Evolutionary conservation across 306 rosid species (phyloP), one percentile per base, ranked within the genome.

Genomic region (Carpinus viminea): DNA sequence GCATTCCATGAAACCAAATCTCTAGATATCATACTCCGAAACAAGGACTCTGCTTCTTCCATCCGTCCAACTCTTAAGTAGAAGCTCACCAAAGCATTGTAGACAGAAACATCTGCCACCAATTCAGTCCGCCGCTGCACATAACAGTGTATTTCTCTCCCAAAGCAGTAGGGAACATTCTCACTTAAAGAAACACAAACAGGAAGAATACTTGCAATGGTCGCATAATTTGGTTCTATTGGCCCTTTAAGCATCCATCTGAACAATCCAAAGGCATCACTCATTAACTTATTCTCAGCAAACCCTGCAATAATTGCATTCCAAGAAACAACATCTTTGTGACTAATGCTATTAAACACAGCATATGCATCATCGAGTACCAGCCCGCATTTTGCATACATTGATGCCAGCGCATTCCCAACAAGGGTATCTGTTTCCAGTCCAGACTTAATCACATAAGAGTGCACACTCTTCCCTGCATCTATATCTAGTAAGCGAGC

Each of bases 1-100:
- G 95, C 84, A 86, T 94, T 94, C 98, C 97, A 92, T 65, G 98
- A 88, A 81, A 94, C 88, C 89, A 92, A 89, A 87, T 94, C 98
- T 77, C 88, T 91, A 76, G 83, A 83, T 78, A 76, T 84, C 95
- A 89, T 91, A 74, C 76, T 62, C 84, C 82, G 65, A 79, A 94
- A 92, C 84, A 92, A 73, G 48, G 71, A 85, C 65, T 89, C 91
- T 1, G 97, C 97, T 80, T 86, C 82, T 81, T 74, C 80, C 48
- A 77, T 78, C 70, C 54, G 81, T 52, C 98, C 95, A 87, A 83
- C 81, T 83, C 83, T 89, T 78, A 88, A 50, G 78, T 94, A 92
- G 82, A 91, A 90, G 82, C 94, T 92, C 64, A 92, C 74, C 83
- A 94, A 88, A 81, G 98, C 88, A 87, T 94, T 94, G 80, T 85